Evolutionary conservation across 1,284 basidiomycete species (phyloP), one percentile per base, ranked within the genome.

Genomic region (Cutaneotrichosporon mucoides): DNA sequence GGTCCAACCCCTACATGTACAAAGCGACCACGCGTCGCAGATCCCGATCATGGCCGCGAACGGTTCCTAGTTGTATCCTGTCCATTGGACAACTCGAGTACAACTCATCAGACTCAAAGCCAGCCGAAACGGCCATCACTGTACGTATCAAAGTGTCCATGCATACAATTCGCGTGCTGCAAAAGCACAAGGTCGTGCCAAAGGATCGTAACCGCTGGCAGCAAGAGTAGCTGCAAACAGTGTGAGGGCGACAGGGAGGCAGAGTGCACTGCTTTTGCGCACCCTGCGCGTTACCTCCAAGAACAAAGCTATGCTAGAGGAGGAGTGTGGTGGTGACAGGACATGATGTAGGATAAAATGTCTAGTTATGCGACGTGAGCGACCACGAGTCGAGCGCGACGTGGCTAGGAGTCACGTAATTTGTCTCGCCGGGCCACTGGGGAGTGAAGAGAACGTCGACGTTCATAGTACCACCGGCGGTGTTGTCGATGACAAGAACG

Each of bases 401-500:
- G 37, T 53, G 55, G 36, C 79, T 79, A 9, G 81, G 72, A 6
- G 85, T 88, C 68, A 85, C 82, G 75, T 84, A 87, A 70, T 83
- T 83, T 68, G 81, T 81, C 48, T 82, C 70, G 66, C 83, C 87
- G 66, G 83, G 66, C 90, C 91, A 87, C 73, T 93, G 89, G 24
- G 92, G 92, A 74, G 85, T 91, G 81, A 94, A 88, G 72, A 94
- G 73, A 60, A 93, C 85, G 78, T 91, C 84, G 52, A 92, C 75
- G 42, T 79, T 89, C 76, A 89, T 86, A n/a, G 88, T 89, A 36
- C 87, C 85, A 34, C 62, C 66, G 1, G 83, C 81, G 13, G 96
- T 73, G 64, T 81, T 82, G 52, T 68, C 66, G 73, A 98, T 88
- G 66, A 83, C 83, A 49, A 99, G 80, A 13, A 95, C 91, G 8